Percentiles rank a stretch among this genome's conserved stretches.
phyloP scores from a whole-genome alignment of 768 basidiomycete species.

The Leccinum arenicola region DNA sequence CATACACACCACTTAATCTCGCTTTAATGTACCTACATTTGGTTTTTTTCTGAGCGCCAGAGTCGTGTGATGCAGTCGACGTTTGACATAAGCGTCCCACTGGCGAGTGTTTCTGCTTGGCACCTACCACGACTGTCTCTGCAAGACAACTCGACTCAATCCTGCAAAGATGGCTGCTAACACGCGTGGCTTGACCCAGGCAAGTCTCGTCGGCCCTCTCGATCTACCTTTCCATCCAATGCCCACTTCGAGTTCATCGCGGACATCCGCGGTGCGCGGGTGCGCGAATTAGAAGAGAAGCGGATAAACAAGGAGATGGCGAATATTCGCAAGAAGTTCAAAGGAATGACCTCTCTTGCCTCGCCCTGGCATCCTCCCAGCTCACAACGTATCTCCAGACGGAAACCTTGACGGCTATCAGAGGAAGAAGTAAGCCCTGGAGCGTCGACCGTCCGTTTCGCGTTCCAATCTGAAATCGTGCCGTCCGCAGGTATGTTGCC shows the following conservation, averaged over 20 bases:
- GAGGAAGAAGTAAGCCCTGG: conserved; percentile 77
- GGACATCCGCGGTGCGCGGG: conserved; percentile 94
- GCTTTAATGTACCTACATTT: conserved; percentile 14
- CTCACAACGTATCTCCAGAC: conserved; percentile 42
- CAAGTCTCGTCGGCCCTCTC: conserved; percentile 31
- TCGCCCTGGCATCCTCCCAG: neutral
- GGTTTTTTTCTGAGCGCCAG: neutral
- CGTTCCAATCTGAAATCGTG: conserved; percentile 15
- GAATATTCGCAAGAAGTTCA: conserved; percentile 98
- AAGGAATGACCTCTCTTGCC: conserved; percentile 51
- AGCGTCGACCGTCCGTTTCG: conserved; percentile 8
- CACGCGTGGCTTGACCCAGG: conserved; percentile 94
- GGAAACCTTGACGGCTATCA: conserved; percentile 88
- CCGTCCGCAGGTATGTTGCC: conserved; percentile 76
- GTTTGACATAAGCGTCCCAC: conserved; percentile 5
- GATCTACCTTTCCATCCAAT: conserved; percentile 7
- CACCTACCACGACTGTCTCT: neutral
- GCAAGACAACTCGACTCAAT: neutral
- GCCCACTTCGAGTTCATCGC: conserved; percentile 81
- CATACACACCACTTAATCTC: neutral
- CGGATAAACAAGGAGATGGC: conserved; percentile 99
- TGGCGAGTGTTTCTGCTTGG: neutral
- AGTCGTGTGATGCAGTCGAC: neutral
- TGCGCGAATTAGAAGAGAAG: conserved; percentile 97
- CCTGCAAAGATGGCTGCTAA: conserved; percentile 68